Conservation (phyloP, 768 basidiomycete genomes). For the Agrocybe pediades region DNA sequence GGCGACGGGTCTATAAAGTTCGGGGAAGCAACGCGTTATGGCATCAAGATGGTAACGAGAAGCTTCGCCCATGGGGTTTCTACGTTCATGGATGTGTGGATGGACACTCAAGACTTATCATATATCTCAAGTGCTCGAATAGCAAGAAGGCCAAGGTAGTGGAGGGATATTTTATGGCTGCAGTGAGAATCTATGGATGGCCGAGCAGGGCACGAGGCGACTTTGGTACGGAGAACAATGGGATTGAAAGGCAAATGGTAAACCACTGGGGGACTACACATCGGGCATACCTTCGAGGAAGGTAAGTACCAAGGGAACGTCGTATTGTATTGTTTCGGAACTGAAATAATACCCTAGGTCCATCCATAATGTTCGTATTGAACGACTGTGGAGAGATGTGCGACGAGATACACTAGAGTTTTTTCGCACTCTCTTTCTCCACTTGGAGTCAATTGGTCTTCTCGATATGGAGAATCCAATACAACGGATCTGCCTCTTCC, state of each 20-base stretch:
- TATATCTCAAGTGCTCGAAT: slow-evolving; percentile 25
- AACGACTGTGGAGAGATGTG: slow-evolving; percentile 16
- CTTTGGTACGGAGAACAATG: slow-evolving; percentile 27
- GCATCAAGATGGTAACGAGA: slow-evolving; percentile 39
- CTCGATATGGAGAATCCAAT: too few species aligned
- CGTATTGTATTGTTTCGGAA: not conserved
- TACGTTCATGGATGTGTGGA: slow-evolving; percentile 27
- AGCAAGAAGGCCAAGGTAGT: slow-evolving; percentile 31
- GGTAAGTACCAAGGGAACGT: slow-evolving; percentile 8
- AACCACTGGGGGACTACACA: slow-evolving; percentile 15
- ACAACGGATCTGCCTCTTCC: too few species aligned
- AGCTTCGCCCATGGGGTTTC: slow-evolving; percentile 30
- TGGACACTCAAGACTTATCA: slow-evolving; percentile 35
- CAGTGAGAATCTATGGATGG: slow-evolving; percentile 24
- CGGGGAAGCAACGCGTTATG: slow-evolving; percentile 32
- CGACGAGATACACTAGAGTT: slow-evolving; percentile 27
- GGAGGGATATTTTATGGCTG: slow-evolving; percentile 14
- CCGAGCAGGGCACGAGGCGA: slow-evolving; percentile 31
- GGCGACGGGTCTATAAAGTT: slow-evolving; percentile 28
- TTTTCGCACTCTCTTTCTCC: slow-evolving; percentile 27
- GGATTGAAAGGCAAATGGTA: slow-evolving; percentile 15
- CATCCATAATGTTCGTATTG: slow-evolving; percentile 14
- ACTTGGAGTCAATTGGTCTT: too few species aligned
- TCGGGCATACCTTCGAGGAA: slow-evolving; percentile 21
- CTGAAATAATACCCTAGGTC: slow-evolving; percentile 19